Percentiles rank a stretch among this genome's conserved stretches.
Evolutionary conservation across 306 rosid genomes (phyloP).

Genomic region (Prunus mume): DNA sequence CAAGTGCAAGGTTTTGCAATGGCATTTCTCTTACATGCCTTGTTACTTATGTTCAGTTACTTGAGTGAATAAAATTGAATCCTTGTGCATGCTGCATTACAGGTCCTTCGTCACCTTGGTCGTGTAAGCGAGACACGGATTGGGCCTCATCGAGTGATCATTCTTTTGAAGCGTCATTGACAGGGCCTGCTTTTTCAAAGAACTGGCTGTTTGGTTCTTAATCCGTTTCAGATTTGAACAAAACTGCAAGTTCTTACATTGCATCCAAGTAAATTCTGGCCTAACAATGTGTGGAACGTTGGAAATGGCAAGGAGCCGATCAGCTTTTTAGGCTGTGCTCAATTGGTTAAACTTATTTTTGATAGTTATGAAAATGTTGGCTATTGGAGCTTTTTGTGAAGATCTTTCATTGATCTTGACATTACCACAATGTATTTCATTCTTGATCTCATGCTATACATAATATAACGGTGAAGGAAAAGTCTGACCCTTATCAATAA

Average conservation of each 20-base stretch:
- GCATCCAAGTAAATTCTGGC: background rate
- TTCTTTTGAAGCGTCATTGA: conserved; percentile 65
- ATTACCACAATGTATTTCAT: too few species aligned
- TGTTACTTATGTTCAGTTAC: background rate
- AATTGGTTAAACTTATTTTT: too few species aligned
- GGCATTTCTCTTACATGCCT: background rate
- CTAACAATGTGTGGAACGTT: too few species aligned
- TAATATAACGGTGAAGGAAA: too few species aligned
- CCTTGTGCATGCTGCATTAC: conserved; percentile 17
- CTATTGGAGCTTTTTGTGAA: too few species aligned
- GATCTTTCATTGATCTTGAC: too few species aligned
- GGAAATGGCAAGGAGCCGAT: too few species aligned
- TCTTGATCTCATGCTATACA: too few species aligned
- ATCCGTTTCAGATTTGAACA: background rate
- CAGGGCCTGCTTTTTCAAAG: background rate
- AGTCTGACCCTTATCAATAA: too few species aligned
- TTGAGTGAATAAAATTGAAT: background rate
- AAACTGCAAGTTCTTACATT: background rate
- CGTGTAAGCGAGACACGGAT: conserved; percentile 79
- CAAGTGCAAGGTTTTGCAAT: background rate
- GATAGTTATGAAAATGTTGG: too few species aligned
- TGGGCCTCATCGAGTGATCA: conserved; percentile 77
- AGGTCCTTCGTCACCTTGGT: conserved; percentile 98
- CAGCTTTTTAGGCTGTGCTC: too few species aligned
- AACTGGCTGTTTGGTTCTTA: background rate